Percentiles rank a stretch among this genome's conserved stretches.
Conservation (phyloP, 768 basidiomycete genomes). For the Naematelia aurantialba region DNA sequence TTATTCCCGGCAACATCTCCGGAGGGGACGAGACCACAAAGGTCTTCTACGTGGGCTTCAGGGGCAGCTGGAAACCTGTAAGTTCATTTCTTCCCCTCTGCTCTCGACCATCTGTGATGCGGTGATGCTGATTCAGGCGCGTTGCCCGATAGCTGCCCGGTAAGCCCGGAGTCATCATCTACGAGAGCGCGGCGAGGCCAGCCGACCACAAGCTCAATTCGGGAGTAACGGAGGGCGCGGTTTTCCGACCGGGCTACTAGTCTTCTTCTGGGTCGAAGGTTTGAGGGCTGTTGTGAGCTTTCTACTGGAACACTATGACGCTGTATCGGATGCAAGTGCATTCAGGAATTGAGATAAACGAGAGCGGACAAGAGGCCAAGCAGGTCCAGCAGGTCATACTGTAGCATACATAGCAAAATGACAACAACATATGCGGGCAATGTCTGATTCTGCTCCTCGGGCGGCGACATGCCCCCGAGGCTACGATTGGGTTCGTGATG, state of each 20-base stretch:
- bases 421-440: too few species aligned
- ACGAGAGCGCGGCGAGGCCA: conserved; percentile 79
- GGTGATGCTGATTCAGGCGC: conserved; percentile 18
- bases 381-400: too few species aligned
- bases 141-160: conserved; percentile 66
- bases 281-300: too few species aligned
- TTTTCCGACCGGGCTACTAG: not conserved
- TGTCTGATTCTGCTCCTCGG: too few species aligned
- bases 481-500: too few species aligned
- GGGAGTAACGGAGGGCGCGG: not conserved
- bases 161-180: conserved; percentile 76
- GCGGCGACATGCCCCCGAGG: too few species aligned
- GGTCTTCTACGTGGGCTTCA: conserved; percentile 79
- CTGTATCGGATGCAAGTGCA: too few species aligned
- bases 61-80: conserved; percentile 58
- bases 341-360: too few species aligned
- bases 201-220: conserved; percentile 64
- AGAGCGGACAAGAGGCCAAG: too few species aligned
- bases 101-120: not conserved
- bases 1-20: conserved; percentile 65
- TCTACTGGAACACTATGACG: too few species aligned
- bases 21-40: conserved; percentile 58
- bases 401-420: too few species aligned
- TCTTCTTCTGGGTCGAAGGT: too few species aligned
- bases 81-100: conserved; percentile 6